Base-by-base conservation (phyloP, 2,329 filamentous ascomycete species). In the Coccinonectria pachysandricola region DNA sequence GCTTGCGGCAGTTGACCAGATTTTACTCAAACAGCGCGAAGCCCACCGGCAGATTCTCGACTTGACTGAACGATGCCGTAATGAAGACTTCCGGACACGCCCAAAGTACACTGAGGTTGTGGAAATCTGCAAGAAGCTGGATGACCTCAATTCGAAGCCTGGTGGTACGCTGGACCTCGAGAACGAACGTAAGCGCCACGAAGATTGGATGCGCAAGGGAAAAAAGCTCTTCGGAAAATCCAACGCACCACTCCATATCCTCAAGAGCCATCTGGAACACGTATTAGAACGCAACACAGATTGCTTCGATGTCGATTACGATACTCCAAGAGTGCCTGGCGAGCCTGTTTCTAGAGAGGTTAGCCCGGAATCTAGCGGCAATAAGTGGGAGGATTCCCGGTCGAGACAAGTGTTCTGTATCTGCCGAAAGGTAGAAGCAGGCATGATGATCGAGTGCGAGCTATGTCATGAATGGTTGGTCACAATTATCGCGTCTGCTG, bases 391-490 rank as follows among this genome's bases (percentile, higher is more conserved):
- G 43, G 68, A 80, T 44, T 70, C 64, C 49, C 75, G 60, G 16
- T 68, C 68, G 30, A 57, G 72, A 18, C 87, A 96, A 50, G 88
- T 96, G 0, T 98, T 96, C 53, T 98, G 91, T 55, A 94, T 98
- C 41, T 98, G 91, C 57, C 76, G 91, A 33, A 84, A 79, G 37
- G 74, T 85, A 6, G 91, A 98, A 56, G 86, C 88, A 19, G 91
- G 91, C 26, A 92, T 96, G 80, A 98, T 98, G 91, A 96, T 98
- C 45, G 91, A 98, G 57, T 98, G 91, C 52, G 91, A 96, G 52
- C 67, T 95, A 19, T 98, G 91, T 56, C 88, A 95, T 48, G 91
- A 98, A 61, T 98, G 91, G 91, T 87, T 54, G 63, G 76, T 63
- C 10, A n/a, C n/a, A n/a, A n/a, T n/a, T n/a, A n/a, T n/a, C n/a